phyloP scores from a whole-genome alignment of 306 rosid genomes.

The Lagenaria siceraria region DNA sequence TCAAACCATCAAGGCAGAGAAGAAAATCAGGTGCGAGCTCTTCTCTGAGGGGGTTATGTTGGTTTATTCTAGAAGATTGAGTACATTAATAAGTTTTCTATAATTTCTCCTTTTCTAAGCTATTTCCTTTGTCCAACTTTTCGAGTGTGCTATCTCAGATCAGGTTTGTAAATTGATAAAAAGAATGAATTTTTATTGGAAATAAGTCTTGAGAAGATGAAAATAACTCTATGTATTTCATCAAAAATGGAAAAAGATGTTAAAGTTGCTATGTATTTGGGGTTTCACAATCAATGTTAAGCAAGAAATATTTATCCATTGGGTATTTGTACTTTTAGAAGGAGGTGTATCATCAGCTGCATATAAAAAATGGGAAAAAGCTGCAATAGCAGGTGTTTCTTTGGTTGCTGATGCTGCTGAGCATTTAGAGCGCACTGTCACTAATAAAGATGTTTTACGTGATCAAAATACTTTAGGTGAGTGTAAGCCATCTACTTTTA shows the following conservation, averaged over 20 bases:
- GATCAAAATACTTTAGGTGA: constrained; percentile 44
- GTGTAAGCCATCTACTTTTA: not conserved
- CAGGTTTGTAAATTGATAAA: not conserved
- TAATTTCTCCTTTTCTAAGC: not conserved
- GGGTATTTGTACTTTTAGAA: constrained; percentile 11
- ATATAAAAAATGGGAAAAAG: constrained; percentile 94
- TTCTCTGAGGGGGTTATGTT: not conserved
- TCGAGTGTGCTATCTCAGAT: not conserved
- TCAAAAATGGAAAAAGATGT: not conserved
- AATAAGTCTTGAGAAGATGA: not conserved
- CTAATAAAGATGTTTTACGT: constrained; percentile 41
- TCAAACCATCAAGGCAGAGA: constrained; percentile 76
- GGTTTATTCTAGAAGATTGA: not conserved
- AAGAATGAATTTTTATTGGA: not conserved
- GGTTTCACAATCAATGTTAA: not conserved
- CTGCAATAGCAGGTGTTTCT: constrained; percentile 98
- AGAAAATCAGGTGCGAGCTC: constrained; percentile 55
- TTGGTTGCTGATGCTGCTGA: constrained; percentile 99
- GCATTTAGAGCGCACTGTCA: constrained; percentile 73
- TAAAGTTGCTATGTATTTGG: not conserved
- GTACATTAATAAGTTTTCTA: not conserved
- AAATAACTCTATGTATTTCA: not conserved
- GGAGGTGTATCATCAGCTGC: constrained; percentile 62
- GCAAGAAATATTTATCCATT: not conserved
- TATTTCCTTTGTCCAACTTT: not conserved